These are phyloP conservation scores for Fraxinus anomala DNA, from an alignment of 257 asterid genomes.

Conservation along the genomic window DNA sequence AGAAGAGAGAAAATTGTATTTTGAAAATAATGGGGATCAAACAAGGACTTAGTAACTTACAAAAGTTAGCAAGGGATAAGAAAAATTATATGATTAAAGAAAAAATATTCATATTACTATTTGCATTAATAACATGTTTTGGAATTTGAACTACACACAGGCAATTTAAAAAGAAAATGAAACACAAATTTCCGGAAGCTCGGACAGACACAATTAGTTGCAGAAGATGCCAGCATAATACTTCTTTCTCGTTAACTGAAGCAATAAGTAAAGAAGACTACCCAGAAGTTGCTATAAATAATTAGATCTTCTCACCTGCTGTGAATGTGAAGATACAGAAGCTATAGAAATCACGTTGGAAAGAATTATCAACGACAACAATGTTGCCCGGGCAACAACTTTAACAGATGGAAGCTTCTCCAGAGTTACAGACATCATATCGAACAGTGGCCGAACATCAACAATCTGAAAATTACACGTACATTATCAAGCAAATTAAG, in stretches of 20 bases:
- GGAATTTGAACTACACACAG: background rate
- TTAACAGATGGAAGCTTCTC: conserved; percentile 81
- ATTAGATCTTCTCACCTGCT: conserved; percentile 56
- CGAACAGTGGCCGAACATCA: conserved; percentile 81
- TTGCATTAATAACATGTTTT: background rate
- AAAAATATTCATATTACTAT: background rate
- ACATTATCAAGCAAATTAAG: conserved; percentile 19
- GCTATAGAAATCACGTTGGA: conserved; percentile 86
- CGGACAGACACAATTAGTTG: background rate
- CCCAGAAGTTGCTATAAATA: background rate
- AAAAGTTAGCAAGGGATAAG: background rate
- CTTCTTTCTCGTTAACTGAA: background rate
- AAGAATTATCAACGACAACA: conserved; percentile 81
- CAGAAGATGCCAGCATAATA: background rate
- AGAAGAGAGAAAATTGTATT: no score
- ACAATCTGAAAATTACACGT: conserved; percentile 51
- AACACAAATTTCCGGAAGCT: background rate
- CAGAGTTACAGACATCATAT: conserved; percentile 87
- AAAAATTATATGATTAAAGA: background rate
- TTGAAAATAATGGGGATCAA: no score
- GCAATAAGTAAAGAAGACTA: background rate
- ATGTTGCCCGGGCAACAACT: conserved; percentile 80
- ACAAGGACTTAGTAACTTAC: background rate
- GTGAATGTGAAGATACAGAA: conserved; percentile 60
- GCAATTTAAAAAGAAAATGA: background rate